These are phyloP conservation scores for Cyathus striatus DNA, from an alignment of 768 basidiomycete species.

Conservation along the genomic window DNA sequence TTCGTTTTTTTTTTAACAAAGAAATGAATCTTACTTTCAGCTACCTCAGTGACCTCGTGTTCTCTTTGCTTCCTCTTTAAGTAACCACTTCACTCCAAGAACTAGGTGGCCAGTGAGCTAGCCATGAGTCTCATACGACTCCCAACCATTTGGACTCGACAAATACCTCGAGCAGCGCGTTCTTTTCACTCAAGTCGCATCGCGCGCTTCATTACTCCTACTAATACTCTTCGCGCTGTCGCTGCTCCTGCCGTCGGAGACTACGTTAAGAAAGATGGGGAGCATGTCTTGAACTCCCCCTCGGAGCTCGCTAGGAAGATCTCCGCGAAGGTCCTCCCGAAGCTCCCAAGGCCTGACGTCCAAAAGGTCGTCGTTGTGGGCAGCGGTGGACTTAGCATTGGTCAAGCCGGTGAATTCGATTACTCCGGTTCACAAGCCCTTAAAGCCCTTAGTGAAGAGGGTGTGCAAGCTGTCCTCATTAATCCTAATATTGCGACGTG, in stretches of 20 bases:
- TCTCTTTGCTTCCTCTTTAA: constrained; percentile 55
- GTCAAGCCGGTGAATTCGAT: constrained; percentile 99
- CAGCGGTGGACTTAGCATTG: constrained; percentile 92
- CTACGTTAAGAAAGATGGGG: constrained; percentile 58
- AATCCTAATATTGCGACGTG: constrained; percentile 99
- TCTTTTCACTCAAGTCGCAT: constrained; percentile 44
- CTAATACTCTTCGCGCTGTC: constrained; percentile 55
- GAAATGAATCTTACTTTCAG: constrained; percentile 32
- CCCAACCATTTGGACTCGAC: constrained; percentile 30
- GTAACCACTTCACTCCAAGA: too few relatives aligned
- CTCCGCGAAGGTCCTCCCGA: constrained; percentile 91
- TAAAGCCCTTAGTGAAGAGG: constrained; percentile 95
- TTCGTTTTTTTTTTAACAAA: constrained; percentile 1
- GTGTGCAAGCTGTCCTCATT: constrained; percentile 89
- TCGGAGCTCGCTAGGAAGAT: constrained; percentile 92
- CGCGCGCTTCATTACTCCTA: constrained; percentile 34
- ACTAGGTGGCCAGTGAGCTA: too few relatives aligned
- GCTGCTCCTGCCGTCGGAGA: constrained; percentile 74
- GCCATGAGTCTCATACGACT: constrained; percentile 40
- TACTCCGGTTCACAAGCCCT: constrained; percentile 99
- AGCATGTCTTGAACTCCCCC: constrained; percentile 85
- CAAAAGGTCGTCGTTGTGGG: constrained; percentile 96
- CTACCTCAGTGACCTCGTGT: constrained; percentile 89
- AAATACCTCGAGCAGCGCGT: constrained; percentile 31
- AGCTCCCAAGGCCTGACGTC: constrained; percentile 86